Conservation (phyloP, 2,329 filamentous ascomycete species). For the Aspergillus tanneri region DNA sequence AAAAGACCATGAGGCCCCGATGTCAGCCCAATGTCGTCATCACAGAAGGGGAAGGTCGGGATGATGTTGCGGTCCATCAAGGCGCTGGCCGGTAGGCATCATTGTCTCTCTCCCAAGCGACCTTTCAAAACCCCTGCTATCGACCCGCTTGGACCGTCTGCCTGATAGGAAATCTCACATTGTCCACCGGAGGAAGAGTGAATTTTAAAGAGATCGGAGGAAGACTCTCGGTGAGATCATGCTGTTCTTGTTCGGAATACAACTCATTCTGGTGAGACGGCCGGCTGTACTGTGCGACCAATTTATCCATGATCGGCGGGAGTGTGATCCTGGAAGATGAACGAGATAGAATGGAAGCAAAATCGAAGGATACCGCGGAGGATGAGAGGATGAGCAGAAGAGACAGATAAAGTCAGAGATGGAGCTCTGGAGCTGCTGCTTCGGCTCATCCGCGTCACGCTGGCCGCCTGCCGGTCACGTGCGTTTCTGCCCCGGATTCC, state of each 20-base stretch:
- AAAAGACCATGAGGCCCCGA: conserved; percentile 11
- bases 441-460: conserved; percentile 20
- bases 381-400: conserved; percentile 7
- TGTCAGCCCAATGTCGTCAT: conserved; percentile 9
- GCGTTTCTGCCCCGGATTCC: background rate
- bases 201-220: conserved; percentile 88
- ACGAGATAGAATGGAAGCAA: background rate
- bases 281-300: conserved; percentile 88
- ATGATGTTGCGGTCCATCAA: background rate
- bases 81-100: background rate
- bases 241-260: conserved; percentile 69
- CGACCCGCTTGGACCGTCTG: background rate
- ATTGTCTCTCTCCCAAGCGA: background rate
- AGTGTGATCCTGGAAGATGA: background rate
- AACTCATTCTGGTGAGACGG: conserved; percentile 72
- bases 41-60: background rate
- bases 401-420: conserved; percentile 10
- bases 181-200: conserved; percentile 86
- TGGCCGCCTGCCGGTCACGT: conserved; percentile 13
- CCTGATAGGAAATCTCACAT: conserved; percentile 59
- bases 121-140: conserved; percentile 2
- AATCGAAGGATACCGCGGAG: conserved; percentile 1
- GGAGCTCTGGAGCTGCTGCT: conserved; percentile 18
- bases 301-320: conserved; percentile 70
- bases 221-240: conserved; percentile 68